These are phyloP conservation scores for Phyllosticta capitalensis DNA, from an alignment of 2,329 filamentous ascomycete species.

Conservation along the genomic window DNA sequence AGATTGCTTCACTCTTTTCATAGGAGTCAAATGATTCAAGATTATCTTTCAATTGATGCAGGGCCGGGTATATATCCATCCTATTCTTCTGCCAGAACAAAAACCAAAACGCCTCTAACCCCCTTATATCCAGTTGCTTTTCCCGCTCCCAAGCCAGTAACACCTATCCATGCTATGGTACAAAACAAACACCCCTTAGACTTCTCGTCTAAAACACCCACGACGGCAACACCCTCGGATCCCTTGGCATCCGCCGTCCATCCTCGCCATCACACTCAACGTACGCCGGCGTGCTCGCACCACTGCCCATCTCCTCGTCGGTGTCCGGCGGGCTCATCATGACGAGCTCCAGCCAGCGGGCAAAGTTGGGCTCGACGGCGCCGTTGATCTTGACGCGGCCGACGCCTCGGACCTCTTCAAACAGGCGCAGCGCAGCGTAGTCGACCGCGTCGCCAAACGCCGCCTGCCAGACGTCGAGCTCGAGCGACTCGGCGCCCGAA, in stretches of 20 bases:
- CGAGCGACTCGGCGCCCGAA: constrained; percentile 36
- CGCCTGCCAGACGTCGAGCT: constrained; percentile 41
- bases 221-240: not conserved
- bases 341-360: constrained; percentile 34
- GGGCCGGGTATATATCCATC: not conserved
- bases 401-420: constrained; percentile 39
- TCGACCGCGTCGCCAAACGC: constrained; percentile 27
- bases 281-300: constrained; percentile 6
- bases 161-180: not conserved
- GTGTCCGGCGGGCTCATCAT: constrained; percentile 32
- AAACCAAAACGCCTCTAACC: not conserved
- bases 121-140: not conserved
- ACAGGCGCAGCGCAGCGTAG: constrained; percentile 33
- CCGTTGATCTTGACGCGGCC: constrained; percentile 34
- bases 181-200: not conserved
- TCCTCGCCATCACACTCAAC: constrained; percentile 11
- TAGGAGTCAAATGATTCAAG: not conserved
- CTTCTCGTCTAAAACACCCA: not conserved
- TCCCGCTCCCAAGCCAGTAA: not conserved
- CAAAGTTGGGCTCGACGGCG: constrained; percentile 33
- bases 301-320: constrained; percentile 14
- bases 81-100: not conserved
- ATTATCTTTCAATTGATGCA: not conserved
- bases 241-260: not conserved
- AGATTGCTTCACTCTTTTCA: no score